phyloP scores from a whole-genome alignment of 1,284 basidiomycete genomes.

The Leccinum huronense region DNA sequence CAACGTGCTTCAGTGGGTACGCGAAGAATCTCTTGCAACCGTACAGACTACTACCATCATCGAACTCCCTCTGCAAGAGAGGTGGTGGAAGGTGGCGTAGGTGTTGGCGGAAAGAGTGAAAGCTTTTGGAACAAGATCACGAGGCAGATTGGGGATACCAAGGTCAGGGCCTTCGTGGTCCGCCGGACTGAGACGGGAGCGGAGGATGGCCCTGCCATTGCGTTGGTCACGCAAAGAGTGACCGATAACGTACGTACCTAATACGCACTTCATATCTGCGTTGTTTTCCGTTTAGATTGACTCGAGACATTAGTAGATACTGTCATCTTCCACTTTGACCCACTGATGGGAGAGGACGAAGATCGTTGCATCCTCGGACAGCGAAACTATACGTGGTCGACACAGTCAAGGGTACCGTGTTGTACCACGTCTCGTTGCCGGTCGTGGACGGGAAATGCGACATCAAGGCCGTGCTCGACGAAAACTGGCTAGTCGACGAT shows the following conservation, averaged over 20 bases:
- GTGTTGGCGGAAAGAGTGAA: constrained; percentile 36
- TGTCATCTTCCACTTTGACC: constrained; percentile 76
- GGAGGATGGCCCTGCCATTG: constrained; percentile 43
- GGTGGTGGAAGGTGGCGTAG: constrained; percentile 10
- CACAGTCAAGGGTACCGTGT: constrained; percentile 69
- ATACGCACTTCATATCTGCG: background rate
- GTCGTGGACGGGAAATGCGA: constrained; percentile 50
- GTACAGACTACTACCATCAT: constrained; percentile 69
- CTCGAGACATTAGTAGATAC: constrained; percentile 54
- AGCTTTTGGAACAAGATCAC: constrained; percentile 53
- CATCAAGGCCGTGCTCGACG: constrained; percentile 68
- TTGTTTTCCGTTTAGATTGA: constrained; percentile 15
- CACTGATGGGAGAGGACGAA: constrained; percentile 68
- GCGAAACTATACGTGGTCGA: constrained; percentile 65
- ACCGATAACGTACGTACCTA: constrained; percentile 56
- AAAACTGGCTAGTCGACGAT: constrained; percentile 90
- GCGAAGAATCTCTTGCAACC: constrained; percentile 80
- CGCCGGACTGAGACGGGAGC: constrained; percentile 12
- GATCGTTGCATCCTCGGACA: constrained; percentile 19
- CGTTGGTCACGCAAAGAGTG: constrained; percentile 58
- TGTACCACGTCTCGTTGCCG: constrained; percentile 65
- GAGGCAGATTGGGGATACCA: constrained; percentile 63
- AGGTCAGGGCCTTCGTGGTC: constrained; percentile 52
- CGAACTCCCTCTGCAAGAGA: constrained; percentile 67
- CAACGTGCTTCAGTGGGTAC: constrained; percentile 66